Conservation (phyloP, 805 yeast genomes). For the Blastobotrys americana region DNA sequence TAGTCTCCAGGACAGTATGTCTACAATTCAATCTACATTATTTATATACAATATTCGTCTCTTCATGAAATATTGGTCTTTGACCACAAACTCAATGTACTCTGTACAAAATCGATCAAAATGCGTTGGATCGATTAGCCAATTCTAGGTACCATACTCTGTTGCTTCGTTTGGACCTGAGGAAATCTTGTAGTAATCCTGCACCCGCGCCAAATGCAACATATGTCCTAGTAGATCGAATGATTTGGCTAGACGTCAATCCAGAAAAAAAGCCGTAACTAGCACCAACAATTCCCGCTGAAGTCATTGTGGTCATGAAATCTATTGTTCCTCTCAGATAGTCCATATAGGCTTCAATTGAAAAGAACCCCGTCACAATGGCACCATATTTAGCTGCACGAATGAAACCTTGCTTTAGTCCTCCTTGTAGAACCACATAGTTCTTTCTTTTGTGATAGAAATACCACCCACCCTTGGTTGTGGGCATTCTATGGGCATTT, state of each 20-base stretch:
- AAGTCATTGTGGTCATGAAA: slow-evolving; percentile 53
- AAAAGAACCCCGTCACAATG: slow-evolving; percentile 46
- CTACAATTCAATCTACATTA: too few species aligned
- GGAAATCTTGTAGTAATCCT: slow-evolving; percentile 62
- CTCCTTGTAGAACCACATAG: slow-evolving; percentile 57
- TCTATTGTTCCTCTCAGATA: slow-evolving; percentile 46
- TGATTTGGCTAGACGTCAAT: slow-evolving; percentile 24
- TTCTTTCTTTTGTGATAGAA: slow-evolving; percentile 79
- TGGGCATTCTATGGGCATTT: slow-evolving; percentile 76
- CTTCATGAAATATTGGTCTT: too few species aligned
- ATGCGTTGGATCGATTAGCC: slow-evolving; percentile 6
- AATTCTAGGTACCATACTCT: slow-evolving; percentile 52
- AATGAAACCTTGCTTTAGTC: slow-evolving; percentile 42
- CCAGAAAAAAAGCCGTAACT: slow-evolving; percentile 41
- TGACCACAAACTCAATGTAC: too few species aligned
- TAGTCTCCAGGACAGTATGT: too few species aligned
- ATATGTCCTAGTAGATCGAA: slow-evolving; percentile 40
- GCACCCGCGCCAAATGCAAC: slow-evolving; percentile 48
- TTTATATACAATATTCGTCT: too few species aligned
- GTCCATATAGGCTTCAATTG: slow-evolving; percentile 58
- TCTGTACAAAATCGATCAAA: too few species aligned
- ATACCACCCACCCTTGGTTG: slow-evolving; percentile 77
- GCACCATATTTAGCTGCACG: slow-evolving; percentile 38
- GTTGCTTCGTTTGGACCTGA: slow-evolving; percentile 53
- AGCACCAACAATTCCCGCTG: slow-evolving; percentile 47